phyloP scores from a whole-genome alignment of 495 filamentous ascomycete species.

The Xylaria flabelliformis region DNA sequence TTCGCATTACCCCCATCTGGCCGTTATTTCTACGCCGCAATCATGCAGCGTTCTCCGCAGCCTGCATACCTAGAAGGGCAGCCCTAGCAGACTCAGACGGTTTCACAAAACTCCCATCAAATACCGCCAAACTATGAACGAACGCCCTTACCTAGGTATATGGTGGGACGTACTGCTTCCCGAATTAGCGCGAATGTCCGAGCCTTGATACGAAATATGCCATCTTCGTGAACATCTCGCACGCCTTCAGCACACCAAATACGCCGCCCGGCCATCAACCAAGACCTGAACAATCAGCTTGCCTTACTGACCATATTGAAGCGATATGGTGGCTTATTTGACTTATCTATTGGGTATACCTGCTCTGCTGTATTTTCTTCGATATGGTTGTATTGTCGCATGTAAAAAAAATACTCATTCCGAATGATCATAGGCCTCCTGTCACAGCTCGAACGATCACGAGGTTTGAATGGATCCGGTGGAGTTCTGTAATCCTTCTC shows the following conservation, averaged over 20 bases:
- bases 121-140: background rate
- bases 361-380: background rate
- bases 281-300: background rate
- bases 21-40: constrained; percentile 22
- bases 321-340: constrained; percentile 1
- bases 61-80: background rate
- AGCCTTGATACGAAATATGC: constrained; percentile 10
- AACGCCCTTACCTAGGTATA: background rate
- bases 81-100: background rate
- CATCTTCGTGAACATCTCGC: background rate
- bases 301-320: background rate
- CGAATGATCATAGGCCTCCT: background rate
- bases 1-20: background rate
- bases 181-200: constrained; percentile 3
- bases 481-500: background rate
- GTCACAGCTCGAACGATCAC: background rate
- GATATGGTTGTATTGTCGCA: background rate
- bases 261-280: background rate
- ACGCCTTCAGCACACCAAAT: background rate
- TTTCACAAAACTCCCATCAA: constrained; percentile 7
- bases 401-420: background rate
- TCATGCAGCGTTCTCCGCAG: constrained; percentile 15
- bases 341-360: background rate
- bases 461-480: background rate
- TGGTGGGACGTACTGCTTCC: constrained; percentile 1